Conservation (phyloP, 139 green algal species). For the Closterium sp. region DNA sequence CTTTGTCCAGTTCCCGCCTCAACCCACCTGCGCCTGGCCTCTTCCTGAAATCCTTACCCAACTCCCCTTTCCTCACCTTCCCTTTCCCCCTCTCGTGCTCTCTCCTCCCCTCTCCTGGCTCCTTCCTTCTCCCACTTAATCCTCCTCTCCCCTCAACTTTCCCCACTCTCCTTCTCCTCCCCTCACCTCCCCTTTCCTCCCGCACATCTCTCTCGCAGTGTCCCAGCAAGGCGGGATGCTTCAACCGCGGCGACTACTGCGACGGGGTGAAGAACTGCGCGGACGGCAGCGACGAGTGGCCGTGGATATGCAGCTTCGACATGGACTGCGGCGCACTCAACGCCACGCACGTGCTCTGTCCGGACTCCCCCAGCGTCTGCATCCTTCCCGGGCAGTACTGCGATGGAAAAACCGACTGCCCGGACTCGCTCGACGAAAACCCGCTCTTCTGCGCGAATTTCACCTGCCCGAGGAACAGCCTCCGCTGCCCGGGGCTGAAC, state of each 20-base stretch:
- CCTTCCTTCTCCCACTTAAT: too few relatives aligned
- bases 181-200: too few relatives aligned
- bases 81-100: too few relatives aligned
- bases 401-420: conserved; percentile 4
- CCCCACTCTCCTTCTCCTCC: too few relatives aligned
- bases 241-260: not conserved
- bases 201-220: too few relatives aligned
- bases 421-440: not conserved
- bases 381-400: not conserved
- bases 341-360: not conserved
- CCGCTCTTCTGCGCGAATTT: not conserved
- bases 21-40: too few relatives aligned
- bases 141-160: too few relatives aligned
- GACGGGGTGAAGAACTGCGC: not conserved
- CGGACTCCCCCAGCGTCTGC: not conserved
- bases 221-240: too few relatives aligned
- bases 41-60: too few relatives aligned
- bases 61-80: too few relatives aligned
- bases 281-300: not conserved
- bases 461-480: not conserved
- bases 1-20: too few relatives aligned
- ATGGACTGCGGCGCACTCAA: not conserved
- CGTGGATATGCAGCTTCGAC: not conserved
- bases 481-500: not conserved
- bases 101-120: too few relatives aligned